Evolutionary conservation across 2,329 filamentous ascomycete genomes (phyloP).

Genomic region (Cladosporium sp.): DNA sequence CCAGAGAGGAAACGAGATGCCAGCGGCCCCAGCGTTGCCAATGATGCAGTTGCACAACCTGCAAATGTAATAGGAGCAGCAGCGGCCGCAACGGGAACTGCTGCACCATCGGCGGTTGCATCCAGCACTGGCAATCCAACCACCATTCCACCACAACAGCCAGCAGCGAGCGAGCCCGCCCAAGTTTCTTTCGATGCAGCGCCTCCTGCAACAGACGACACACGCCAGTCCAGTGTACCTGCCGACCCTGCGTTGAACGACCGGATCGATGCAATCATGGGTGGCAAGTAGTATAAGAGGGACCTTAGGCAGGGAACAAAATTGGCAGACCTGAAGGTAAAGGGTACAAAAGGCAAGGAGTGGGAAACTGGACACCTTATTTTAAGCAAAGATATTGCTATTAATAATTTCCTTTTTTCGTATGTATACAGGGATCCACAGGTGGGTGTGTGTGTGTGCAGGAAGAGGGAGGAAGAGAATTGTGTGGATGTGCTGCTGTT

Average conservation of each 20-base stretch:
- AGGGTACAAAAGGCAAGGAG: not conserved
- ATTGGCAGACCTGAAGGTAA: not conserved
- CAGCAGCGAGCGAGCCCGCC: not conserved
- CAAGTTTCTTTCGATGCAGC: not conserved
- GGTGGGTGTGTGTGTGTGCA: not conserved
- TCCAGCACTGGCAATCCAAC: not conserved
- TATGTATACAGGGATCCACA: not conserved
- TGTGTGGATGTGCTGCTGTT: too few relatives aligned
- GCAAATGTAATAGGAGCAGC: not conserved
- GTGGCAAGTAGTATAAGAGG: not conserved
- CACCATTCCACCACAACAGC: not conserved
- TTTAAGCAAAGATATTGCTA: conserved; percentile 3
- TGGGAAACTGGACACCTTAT: not conserved
- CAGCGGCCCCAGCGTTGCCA: not conserved
- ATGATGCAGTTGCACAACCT: not conserved
- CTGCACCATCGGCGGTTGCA: not conserved
- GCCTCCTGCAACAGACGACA: not conserved
- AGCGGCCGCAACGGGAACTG: not conserved
- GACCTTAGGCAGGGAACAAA: not conserved
- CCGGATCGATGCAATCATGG: conserved; percentile 3
- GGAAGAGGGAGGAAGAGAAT: not conserved
- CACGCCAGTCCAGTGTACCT: not conserved
- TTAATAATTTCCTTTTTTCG: conserved; percentile 4
- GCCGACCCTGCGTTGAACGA: not conserved
- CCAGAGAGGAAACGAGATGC: not conserved